A percentile compares a stretch with the other conserved stretches of the same genome.
Conservation (phyloP, 331 rosid genomes). For the Spiraea crenata region DNA sequence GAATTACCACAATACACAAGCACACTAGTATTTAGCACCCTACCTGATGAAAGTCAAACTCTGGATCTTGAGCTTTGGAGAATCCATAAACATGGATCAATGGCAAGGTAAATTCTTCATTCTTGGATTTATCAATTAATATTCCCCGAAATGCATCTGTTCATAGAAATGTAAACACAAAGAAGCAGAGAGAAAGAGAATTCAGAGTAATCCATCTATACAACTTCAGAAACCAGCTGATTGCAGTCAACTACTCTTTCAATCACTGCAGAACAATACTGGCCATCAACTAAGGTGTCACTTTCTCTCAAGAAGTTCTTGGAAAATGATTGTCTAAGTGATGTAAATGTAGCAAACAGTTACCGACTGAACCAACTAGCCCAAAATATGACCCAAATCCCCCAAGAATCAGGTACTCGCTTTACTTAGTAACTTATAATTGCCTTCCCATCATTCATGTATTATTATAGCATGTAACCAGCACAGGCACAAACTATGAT, state of each 20-base stretch:
- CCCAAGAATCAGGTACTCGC: neutral
- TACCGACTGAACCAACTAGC: neutral
- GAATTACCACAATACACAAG: neutral
- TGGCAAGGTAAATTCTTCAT: slow-evolving; percentile 49
- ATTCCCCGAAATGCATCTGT: slow-evolving; percentile 81
- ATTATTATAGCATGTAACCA: neutral
- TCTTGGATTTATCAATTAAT: slow-evolving; percentile 49
- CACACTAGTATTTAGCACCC: slow-evolving; percentile 17
- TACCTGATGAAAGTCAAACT: slow-evolving; percentile 92
- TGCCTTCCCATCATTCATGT: neutral
- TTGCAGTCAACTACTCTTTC: neutral
- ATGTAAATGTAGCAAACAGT: neutral
- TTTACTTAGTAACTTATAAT: neutral
- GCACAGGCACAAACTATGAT: neutral
- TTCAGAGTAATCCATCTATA: slow-evolving; percentile 7
- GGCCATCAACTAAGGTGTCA: neutral
- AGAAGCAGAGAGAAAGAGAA: slow-evolving; percentile 12
- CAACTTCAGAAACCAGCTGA: neutral
- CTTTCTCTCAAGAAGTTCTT: neutral
- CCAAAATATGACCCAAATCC: neutral
- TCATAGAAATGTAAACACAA: slow-evolving; percentile 6
- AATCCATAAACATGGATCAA: slow-evolving; percentile 88
- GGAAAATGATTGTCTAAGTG: neutral
- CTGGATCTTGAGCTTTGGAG: slow-evolving; percentile 94
- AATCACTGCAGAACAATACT: neutral